Percentiles rank a stretch among this genome's conserved stretches.
Conservation (phyloP, 495 filamentous ascomycete species). For the Hypoxylon intermedium region DNA sequence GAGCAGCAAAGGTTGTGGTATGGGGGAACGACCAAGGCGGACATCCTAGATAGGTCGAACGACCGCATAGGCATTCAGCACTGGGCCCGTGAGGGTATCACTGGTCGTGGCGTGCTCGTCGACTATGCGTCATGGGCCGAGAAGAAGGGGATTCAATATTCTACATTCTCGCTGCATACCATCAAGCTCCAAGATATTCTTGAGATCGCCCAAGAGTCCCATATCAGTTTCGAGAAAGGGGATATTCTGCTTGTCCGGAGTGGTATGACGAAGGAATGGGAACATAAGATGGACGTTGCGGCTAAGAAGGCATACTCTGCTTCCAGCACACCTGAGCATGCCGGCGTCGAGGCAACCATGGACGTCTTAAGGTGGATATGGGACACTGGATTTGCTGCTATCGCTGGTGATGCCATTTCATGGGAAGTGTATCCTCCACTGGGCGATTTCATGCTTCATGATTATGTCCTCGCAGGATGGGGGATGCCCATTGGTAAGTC, state of each 20-base stretch:
- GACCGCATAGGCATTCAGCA: conserved; percentile 46
- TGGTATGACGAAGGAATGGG: conserved; percentile 54
- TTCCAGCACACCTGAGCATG: conserved; percentile 38
- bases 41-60: conserved; percentile 33
- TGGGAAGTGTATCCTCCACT: conserved; percentile 55
- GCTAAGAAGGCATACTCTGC: conserved; percentile 46
- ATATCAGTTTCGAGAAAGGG: conserved; percentile 49
- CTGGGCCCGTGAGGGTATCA: conserved; percentile 52
- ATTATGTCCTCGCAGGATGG: conserved; percentile 60
- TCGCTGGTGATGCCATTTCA: conserved; percentile 57
- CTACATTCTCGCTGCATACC: conserved; percentile 9
- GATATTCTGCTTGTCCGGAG: conserved; percentile 63
- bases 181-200: conserved; percentile 15
- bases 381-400: conserved; percentile 57
- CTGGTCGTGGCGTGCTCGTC: conserved; percentile 38
- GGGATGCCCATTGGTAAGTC: conserved; percentile 59
- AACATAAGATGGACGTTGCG: conserved; percentile 42
- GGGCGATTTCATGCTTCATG: conserved; percentile 46
- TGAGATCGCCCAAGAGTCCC: conserved; percentile 40
- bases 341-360: conserved; percentile 54
- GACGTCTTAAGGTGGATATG: conserved; percentile 57
- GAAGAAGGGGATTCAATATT: conserved; percentile 26
- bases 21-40: conserved; percentile 31
- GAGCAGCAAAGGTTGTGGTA: conserved; percentile 46
- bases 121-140: conserved; percentile 39